phyloP scores from a whole-genome alignment of 805 yeast species.

The Debaryomyces castellii region DNA sequence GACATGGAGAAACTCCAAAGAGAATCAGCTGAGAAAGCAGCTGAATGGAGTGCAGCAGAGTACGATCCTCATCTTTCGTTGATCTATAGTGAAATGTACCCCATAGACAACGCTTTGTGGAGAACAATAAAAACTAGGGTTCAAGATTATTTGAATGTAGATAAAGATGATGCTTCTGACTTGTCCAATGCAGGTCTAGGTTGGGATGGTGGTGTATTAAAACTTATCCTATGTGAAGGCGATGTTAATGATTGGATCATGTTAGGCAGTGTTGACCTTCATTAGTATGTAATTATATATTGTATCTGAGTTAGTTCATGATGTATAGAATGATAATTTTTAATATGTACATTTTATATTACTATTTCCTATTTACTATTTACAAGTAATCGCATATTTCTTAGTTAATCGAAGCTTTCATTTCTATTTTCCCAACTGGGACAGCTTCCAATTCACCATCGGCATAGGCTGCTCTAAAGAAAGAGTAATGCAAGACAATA shows the following conservation, averaged over 20 bases:
- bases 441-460: slow-evolving; percentile 43
- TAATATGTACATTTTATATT: slow-evolving; percentile 3
- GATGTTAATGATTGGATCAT: slow-evolving; percentile 68
- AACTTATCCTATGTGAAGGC: slow-evolving; percentile 70
- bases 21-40: slow-evolving; percentile 48
- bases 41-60: slow-evolving; percentile 54
- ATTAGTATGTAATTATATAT: slow-evolving; percentile 12
- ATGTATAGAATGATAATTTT: neutral
- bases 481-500: slow-evolving; percentile 87
- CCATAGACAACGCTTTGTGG: slow-evolving; percentile 65
- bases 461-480: slow-evolving; percentile 63
- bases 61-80: slow-evolving; percentile 74
- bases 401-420: slow-evolving; percentile 3
- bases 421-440: slow-evolving; percentile 20
- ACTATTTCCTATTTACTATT: neutral
- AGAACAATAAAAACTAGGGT: slow-evolving; percentile 64
- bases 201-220: slow-evolving; percentile 70
- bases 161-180: slow-evolving; percentile 38
- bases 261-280: slow-evolving; percentile 53
- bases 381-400: neutral
- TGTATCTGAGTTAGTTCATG: neutral
- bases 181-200: slow-evolving; percentile 37
- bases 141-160: slow-evolving; percentile 60
- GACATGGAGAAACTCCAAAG: slow-evolving; percentile 32
- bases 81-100: slow-evolving; percentile 63